Conservation (phyloP, 768 basidiomycete genomes). For the Macrocybe gigantea region DNA sequence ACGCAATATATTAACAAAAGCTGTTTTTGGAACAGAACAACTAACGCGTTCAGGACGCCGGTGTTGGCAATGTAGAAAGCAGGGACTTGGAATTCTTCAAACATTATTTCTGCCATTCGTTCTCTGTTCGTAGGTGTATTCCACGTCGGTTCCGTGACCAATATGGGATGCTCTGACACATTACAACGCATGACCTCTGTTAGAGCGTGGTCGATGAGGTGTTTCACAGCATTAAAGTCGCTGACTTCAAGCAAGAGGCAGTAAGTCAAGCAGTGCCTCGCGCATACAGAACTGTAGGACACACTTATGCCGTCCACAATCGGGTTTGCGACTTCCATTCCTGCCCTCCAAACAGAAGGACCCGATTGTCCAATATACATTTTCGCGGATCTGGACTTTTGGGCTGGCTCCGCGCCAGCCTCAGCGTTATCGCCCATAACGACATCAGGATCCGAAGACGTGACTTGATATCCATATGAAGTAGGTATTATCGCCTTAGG, state of each 20-base stretch:
- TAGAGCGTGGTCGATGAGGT: conserved; percentile 70
- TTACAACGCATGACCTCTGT: conserved; percentile 71
- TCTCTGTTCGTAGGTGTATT: conserved; percentile 91
- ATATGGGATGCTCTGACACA: conserved; percentile 81
- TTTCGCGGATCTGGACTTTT: conserved; percentile 43
- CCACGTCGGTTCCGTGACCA: conserved; percentile 96
- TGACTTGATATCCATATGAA: conserved; percentile 70
- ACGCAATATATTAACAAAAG: conserved; percentile 3
- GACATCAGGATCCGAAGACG: conserved; percentile 41
- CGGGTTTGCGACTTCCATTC: conserved; percentile 84
- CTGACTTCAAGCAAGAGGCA: conserved; percentile 36
- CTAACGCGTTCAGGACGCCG: conserved; percentile 88
- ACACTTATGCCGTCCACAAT: conserved; percentile 80
- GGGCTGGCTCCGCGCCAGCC: conserved; percentile 28
- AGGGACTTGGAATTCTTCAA: conserved; percentile 91
- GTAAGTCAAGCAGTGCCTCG: not conserved
- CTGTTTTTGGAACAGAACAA: conserved; percentile 3
- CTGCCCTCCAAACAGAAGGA: conserved; percentile 84
- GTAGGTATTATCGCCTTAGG: conserved; percentile 92
- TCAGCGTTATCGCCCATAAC: conserved; percentile 38
- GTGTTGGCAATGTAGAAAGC: conserved; percentile 97
- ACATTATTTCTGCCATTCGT: conserved; percentile 95
- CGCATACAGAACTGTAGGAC: conserved; percentile 11
- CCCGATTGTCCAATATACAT: conserved; percentile 84
- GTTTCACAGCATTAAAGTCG: conserved; percentile 72